These are phyloP conservation scores for Diaporthe batatas DNA, from an alignment of 2,329 filamentous ascomycete species.

Conservation along the genomic window DNA sequence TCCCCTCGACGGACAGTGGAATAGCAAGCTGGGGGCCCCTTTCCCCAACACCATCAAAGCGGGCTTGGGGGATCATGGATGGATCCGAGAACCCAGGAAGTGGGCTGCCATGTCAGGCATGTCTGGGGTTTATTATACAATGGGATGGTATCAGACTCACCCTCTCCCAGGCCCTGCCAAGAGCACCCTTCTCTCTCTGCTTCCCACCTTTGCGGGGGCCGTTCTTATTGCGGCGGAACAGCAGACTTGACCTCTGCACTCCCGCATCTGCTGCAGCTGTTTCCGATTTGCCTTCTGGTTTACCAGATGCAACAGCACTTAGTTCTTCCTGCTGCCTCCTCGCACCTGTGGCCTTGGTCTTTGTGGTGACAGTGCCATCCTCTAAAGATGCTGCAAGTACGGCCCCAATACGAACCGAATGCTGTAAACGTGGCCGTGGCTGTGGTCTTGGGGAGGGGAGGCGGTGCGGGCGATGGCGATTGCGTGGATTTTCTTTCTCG, in stretches of 20 bases:
- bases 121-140: background rate
- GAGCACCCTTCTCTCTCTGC: conserved; percentile 18
- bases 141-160: conserved; percentile 32
- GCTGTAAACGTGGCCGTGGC: conserved; percentile 6
- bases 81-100: conserved; percentile 30
- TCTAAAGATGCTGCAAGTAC: conserved; percentile 1
- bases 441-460: background rate
- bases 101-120: conserved; percentile 17
- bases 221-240: conserved; percentile 9
- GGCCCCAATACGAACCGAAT: background rate
- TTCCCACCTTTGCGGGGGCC: conserved; percentile 30
- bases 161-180: conserved; percentile 26
- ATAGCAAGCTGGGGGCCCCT: conserved; percentile 17
- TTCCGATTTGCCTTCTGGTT: conserved; percentile 5
- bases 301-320: background rate
- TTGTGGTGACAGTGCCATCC: conserved; percentile 5
- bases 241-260: conserved; percentile 12
- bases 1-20: background rate
- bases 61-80: conserved; percentile 12
- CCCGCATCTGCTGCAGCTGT: conserved; percentile 9
- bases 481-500: background rate
- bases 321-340: conserved; percentile 4
- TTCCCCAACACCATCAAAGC: conserved; percentile 3
- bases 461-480: no score
- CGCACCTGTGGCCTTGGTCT: background rate